Percentiles rank a stretch among this genome's conserved stretches.
Evolutionary conservation across 148 eudicot species (phyloP).

Genomic region (Gaultheria prostrata): DNA sequence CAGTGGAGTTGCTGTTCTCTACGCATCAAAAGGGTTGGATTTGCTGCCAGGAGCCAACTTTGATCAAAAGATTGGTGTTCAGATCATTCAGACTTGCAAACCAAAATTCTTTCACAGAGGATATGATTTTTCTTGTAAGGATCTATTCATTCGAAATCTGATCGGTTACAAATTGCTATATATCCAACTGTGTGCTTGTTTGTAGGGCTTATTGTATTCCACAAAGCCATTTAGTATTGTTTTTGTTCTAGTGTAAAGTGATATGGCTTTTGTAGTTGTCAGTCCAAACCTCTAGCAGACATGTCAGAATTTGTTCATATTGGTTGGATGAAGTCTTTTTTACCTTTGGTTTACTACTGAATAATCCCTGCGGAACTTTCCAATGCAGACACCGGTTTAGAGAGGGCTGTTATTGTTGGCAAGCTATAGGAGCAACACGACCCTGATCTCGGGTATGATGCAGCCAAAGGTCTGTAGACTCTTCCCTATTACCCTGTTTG

Average conservation of each 20-base stretch:
- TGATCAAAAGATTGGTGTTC: slow-evolving; percentile 56
- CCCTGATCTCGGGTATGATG: too few relatives aligned
- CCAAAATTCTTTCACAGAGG: background rate
- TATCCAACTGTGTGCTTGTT: background rate
- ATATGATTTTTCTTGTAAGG: background rate
- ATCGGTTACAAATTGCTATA: background rate
- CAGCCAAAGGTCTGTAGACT: too few relatives aligned
- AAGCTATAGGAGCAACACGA: slow-evolving; percentile 79
- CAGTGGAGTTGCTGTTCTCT: slow-evolving; percentile 63
- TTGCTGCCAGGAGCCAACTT: slow-evolving; percentile 47
- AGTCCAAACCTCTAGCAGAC: too few relatives aligned
- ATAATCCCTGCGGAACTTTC: background rate
- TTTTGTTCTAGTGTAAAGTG: background rate
- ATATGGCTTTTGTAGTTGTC: too few relatives aligned
- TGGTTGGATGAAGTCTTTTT: background rate
- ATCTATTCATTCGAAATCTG: background rate
- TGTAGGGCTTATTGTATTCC: background rate
- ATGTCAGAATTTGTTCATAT: too few relatives aligned
- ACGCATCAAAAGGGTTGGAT: slow-evolving; percentile 49
- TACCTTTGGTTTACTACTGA: background rate
- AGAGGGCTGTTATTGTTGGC: slow-evolving; percentile 86
- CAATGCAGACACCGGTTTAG: slow-evolving; percentile 60
- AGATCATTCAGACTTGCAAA: slow-evolving; percentile 33
- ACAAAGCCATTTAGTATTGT: background rate
- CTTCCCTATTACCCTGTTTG: background rate